Percentiles rank a stretch among this genome's conserved stretches.
Conservation (phyloP, 208 protist genomes). For the Sergeia podlipaevii region DNA sequence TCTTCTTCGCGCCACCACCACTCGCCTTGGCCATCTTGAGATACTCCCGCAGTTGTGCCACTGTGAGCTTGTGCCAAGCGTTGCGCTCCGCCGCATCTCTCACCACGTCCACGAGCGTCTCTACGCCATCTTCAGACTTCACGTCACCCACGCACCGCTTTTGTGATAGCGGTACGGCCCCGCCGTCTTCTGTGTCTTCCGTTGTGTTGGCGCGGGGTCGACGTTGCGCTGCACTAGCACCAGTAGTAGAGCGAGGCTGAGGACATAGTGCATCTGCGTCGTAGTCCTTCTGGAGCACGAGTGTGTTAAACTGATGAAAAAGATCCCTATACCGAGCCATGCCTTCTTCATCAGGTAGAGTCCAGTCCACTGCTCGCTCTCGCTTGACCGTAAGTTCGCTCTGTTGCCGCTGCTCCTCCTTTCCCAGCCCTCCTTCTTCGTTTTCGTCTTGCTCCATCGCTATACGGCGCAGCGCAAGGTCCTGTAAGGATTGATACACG, state of each 20-base stretch:
- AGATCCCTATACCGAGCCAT: constrained; percentile 29
- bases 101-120: constrained; percentile 16
- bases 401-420: background rate
- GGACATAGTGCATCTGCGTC: constrained; percentile 35
- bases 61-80: constrained; percentile 26
- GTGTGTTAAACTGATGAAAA: constrained; percentile 47
- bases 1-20: constrained; percentile 13
- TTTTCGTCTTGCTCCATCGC: background rate
- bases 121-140: background rate
- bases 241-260: background rate
- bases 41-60: constrained; percentile 41
- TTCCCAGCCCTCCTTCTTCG: background rate
- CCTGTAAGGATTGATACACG: constrained; percentile 44
- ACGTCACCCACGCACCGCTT: constrained; percentile 2
- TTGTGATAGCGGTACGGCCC: background rate
- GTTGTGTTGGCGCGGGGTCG: background rate
- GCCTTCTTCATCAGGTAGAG: constrained; percentile 42
- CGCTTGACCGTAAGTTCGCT: background rate
- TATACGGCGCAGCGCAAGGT: constrained; percentile 23
- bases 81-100: constrained; percentile 23
- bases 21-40: constrained; percentile 12
- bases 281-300: constrained; percentile 46
- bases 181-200: background rate
- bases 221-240: background rate
- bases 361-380: constrained; percentile 18